These are phyloP conservation scores for Hypoxylon fragiforme DNA, from an alignment of 495 filamentous ascomycete species.

Conservation along the genomic window DNA sequence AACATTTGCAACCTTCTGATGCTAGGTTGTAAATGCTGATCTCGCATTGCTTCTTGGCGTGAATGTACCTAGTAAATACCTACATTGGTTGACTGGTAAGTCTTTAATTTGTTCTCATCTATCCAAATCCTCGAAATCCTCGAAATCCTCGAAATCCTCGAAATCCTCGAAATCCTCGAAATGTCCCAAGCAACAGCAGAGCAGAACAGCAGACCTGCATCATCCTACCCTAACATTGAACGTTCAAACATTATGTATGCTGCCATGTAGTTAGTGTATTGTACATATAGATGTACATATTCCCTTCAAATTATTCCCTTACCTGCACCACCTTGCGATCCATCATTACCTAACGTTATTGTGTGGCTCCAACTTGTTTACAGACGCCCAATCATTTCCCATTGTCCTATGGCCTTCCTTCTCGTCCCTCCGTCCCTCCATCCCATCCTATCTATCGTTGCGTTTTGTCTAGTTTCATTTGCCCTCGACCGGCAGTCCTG, in stretches of 20 bases:
- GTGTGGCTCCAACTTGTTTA: conserved; percentile 11
- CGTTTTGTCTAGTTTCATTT: conserved; percentile 2
- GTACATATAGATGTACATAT: no score
- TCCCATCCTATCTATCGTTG: no score
- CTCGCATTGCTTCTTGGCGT: neutral
- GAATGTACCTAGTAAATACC: neutral
- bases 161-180: no score
- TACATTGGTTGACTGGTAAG: neutral
- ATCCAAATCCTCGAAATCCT: neutral
- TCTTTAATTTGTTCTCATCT: neutral
- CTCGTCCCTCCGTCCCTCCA: neutral
- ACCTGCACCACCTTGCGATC: conserved; percentile 2
- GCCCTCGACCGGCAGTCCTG: conserved; percentile 1
- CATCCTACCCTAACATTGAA: no score
- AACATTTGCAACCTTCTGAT: neutral
- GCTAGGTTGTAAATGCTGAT: neutral
- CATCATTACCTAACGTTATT: no score
- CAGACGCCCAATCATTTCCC: conserved; percentile 9
- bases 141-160: no score
- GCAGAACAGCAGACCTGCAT: no score
- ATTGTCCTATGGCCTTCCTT: conserved; percentile 7
- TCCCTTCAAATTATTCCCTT: no score
- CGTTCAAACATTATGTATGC: no score
- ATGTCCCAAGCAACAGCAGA: no score
- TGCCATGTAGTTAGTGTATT: no score